Evolutionary conservation across 2,329 filamentous ascomycete genomes (phyloP).

Genomic region (Remersonia thermophila): DNA sequence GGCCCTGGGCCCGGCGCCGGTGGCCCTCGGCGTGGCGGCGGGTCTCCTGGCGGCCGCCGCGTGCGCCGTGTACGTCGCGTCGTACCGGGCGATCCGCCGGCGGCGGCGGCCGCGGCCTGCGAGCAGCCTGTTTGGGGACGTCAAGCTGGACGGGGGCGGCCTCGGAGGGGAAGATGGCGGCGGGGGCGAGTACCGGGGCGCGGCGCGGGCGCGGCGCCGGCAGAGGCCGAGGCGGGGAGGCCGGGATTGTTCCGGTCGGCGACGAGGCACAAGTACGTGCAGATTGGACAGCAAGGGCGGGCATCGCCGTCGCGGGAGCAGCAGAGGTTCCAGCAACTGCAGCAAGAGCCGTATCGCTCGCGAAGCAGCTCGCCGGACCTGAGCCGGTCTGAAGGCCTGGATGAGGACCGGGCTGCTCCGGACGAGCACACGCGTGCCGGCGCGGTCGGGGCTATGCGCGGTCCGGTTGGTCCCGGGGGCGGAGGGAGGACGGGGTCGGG

Average conservation of each 20-base stretch:
- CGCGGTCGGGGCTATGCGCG: too few species aligned
- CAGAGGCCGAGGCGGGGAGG: neutral
- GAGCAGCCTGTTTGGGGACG: too few species aligned
- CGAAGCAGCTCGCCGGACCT: neutral
- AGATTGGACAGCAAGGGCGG: slow-evolving; percentile 19
- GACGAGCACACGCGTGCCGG: slow-evolving; percentile 13
- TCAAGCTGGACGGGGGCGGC: too few species aligned
- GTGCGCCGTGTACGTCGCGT: slow-evolving; percentile 8
- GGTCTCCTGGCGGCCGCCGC: slow-evolving; percentile 15
- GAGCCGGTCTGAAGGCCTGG: slow-evolving; percentile 1
- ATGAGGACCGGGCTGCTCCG: slow-evolving; percentile 15
- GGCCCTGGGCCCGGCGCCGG: slow-evolving; percentile 12
- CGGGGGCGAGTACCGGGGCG: too few species aligned
- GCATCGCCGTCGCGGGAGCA: neutral
- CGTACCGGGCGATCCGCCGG: too few species aligned
- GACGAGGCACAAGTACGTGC: slow-evolving; percentile 20
- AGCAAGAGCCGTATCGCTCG: neutral
- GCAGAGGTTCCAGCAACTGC: neutral
- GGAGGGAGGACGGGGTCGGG: slow-evolving; percentile 3
- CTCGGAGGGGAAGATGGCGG: too few species aligned
- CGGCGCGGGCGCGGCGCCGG: too few species aligned
- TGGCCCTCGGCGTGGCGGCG: slow-evolving; percentile 20
- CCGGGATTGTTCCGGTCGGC: neutral
- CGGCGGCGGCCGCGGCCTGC: too few species aligned
- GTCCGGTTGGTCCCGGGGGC: neutral